phyloP scores from a whole-genome alignment of 2,329 filamentous ascomycete genomes.

The Cladophialophora chaetospira region DNA sequence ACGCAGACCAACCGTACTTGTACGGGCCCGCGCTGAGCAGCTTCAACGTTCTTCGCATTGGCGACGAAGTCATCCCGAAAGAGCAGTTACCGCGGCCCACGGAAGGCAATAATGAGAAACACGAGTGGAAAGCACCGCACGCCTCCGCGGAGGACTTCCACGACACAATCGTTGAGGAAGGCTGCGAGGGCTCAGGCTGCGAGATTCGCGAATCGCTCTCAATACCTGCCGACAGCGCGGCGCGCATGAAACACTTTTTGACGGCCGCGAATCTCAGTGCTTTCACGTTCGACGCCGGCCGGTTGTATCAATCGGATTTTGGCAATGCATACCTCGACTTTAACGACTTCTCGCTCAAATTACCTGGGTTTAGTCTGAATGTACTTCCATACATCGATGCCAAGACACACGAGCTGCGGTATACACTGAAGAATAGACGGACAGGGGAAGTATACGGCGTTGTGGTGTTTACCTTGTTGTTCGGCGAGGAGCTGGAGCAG shows the following conservation, averaged over 20 bases:
- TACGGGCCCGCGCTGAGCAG: constrained; percentile 80
- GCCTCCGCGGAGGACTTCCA: constrained; percentile 44
- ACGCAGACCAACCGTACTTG: constrained; percentile 81
- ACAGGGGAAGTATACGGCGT: constrained; percentile 78
- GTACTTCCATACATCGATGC: constrained; percentile 50
- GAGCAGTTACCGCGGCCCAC: background rate
- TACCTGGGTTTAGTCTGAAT: constrained; percentile 42
- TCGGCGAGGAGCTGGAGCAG: constrained; percentile 35
- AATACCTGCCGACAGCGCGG: constrained; percentile 56
- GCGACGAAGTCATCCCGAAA: constrained; percentile 24
- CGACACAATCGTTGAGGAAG: constrained; percentile 64
- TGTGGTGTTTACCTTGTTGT: constrained; percentile 75
- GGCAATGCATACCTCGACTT: constrained; percentile 94
- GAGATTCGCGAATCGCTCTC: constrained; percentile 50
- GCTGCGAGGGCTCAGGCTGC: constrained; percentile 61
- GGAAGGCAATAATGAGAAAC: constrained; percentile 10
- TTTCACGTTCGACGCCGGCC: constrained; percentile 64
- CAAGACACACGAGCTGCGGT: constrained; percentile 84
- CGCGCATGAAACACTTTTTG: constrained; percentile 64
- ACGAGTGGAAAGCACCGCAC: constrained; percentile 31
- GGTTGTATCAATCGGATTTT: constrained; percentile 70
- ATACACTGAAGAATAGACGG: constrained; percentile 79
- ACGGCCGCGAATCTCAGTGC: constrained; percentile 55
- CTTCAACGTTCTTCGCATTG: constrained; percentile 73
- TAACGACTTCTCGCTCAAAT: constrained; percentile 51